A percentile compares a stretch with the other conserved stretches of the same genome.
Conservation (phyloP, 139 green algal genomes). For the Volvox reticuliferus region DNA sequence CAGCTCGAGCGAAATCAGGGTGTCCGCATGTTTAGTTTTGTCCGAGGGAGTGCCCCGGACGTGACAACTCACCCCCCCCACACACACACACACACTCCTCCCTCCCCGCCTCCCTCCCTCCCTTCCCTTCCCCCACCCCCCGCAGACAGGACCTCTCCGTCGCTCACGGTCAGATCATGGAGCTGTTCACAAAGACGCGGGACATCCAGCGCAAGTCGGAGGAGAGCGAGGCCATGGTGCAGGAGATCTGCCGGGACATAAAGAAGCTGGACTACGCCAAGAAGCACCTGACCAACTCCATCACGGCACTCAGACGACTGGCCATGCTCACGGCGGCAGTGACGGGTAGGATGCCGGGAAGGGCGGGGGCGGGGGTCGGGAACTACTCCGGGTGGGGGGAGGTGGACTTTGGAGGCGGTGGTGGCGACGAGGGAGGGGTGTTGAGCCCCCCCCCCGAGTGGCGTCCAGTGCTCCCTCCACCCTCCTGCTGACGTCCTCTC, state of each 20-base stretch:
- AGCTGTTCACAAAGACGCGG: constrained; percentile 84
- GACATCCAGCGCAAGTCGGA: constrained; percentile 94
- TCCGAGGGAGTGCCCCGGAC: too few species aligned
- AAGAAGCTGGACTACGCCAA: constrained; percentile 98
- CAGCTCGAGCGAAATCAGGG: too few species aligned
- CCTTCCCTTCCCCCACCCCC: background rate
- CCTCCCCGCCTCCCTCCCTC: background rate
- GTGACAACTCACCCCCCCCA: too few species aligned
- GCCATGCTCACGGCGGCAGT: constrained; percentile 94
- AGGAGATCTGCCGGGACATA: constrained; percentile 98
- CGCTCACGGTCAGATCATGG: constrained; percentile 79
- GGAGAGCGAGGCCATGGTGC: constrained; percentile 94
- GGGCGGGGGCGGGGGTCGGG: background rate
- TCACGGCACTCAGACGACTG: constrained; percentile 93
- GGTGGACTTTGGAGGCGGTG: background rate
- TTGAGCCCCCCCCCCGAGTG: too few species aligned
- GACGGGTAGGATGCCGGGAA: constrained; percentile 37
- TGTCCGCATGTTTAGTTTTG: too few species aligned
- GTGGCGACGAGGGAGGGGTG: background rate
- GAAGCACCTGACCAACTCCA: constrained; percentile 94
- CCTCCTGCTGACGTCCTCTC: background rate
- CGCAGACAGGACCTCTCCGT: constrained; percentile 80
- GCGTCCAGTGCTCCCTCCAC: too few species aligned
- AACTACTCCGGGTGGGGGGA: background rate
- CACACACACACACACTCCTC: too few species aligned